Percentiles rank a stretch among this genome's conserved stretches.
Conservation (phyloP, 805 yeast genomes). For the Yarrowia sp. region DNA sequence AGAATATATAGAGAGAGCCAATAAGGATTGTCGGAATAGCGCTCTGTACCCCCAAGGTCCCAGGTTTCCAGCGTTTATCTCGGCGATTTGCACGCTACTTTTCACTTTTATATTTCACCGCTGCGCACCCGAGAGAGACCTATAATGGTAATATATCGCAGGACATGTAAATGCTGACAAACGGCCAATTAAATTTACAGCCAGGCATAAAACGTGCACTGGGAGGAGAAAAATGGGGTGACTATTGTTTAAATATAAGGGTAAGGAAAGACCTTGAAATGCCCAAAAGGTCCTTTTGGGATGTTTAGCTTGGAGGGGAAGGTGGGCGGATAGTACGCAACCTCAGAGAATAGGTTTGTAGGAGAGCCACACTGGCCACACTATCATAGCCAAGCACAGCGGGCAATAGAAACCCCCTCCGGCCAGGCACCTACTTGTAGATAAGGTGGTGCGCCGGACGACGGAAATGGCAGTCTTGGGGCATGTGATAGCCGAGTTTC, state of each 20-base stretch:
- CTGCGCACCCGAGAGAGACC: not conserved
- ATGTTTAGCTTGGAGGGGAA: slow-evolving; percentile 29
- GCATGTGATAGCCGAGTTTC: slow-evolving; percentile 3
- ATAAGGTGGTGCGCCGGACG: not conserved
- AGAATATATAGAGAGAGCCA: not conserved
- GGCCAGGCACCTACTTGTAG: not conserved
- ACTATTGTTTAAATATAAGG: slow-evolving; percentile 18
- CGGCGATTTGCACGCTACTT: not conserved
- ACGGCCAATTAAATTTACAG: slow-evolving; percentile 32
- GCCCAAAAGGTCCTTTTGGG: slow-evolving; percentile 35
- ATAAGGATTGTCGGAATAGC: not conserved
- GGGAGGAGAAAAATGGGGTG: slow-evolving; percentile 33
- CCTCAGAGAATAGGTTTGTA: slow-evolving; percentile 2
- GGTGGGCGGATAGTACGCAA: slow-evolving; percentile 17
- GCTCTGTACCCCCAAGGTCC: not conserved
- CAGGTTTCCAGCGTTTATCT: not conserved
- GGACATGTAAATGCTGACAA: slow-evolving; percentile 17
- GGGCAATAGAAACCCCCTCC: not conserved
- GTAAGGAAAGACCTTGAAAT: slow-evolving; percentile 16
- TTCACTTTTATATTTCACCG: not conserved
- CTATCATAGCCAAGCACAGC: not conserved
- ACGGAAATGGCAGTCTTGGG: slow-evolving; percentile 1
- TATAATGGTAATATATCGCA: slow-evolving; percentile 13
- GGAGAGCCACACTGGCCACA: slow-evolving; percentile 11
- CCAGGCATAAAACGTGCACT: slow-evolving; percentile 31